Evolutionary conservation across 352 stramenopile species (phyloP), one percentile per base, ranked within the genome.

Genomic region (Phytophthora tentaculata): DNA sequence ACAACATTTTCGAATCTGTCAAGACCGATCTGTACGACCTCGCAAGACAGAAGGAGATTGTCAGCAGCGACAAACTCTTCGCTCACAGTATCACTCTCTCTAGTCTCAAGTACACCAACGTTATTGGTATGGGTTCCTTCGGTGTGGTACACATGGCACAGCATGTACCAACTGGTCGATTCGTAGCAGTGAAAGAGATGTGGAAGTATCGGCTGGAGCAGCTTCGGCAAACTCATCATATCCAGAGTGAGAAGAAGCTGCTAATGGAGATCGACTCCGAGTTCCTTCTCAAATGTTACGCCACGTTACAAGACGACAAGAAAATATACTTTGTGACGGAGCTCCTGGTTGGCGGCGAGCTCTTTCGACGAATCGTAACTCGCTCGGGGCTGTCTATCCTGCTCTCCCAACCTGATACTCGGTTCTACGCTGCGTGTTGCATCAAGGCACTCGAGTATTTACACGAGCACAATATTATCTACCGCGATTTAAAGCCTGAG

Each of bases 291-390:
- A 97, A 97, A 60, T 79, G 98, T 24, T 92, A 86, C 35, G 90
- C 79, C 59, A 97, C 95, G 9, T 98, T 97, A 69, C 96, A 99
- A 76, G 94, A 98, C 62, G 78, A 88, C 22, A 91, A 90, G 69
- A 98, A 95, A 61, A 79, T 99, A 32, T 99, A 98, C 79, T 98
- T 99, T 85, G 85, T 99, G 26, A 84, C 99, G 48, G 96, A 99
- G 68, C 98, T 98, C 54, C 79, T 98, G 16, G 94, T 98, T 59
- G 85, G 85, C 22, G 85, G 85, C 10, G 85, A 94, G 52, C 81
- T 94, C 58, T 94, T 92, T 63, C 82, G 89, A 49, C 80, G 84
- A 9, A 89, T 92, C 47, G 84, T 91, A 17, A 50, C 53, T 2
- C 63, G 52, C 7, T 44, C 62, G 61, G 48, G 62, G 69, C 76